Conservation (phyloP, 352 stramenopile species). For the Globisporangium acanthophoron region DNA sequence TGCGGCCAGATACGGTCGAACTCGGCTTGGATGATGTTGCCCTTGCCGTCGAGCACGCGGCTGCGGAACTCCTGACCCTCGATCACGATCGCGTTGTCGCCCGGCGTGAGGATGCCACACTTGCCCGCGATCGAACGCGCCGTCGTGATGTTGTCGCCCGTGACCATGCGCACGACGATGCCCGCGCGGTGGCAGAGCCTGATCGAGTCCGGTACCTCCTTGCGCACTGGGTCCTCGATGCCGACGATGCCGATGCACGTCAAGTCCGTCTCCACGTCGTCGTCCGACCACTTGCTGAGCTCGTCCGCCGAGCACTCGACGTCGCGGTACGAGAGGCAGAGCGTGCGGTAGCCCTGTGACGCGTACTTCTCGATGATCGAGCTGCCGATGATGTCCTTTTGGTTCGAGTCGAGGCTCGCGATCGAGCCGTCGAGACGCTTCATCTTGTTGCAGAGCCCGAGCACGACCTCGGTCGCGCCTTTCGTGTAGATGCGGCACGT, state of each 20-base stretch:
- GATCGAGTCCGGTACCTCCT: constrained; percentile 92
- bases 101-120: constrained; percentile 57
- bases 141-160: constrained; percentile 97
- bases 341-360: constrained; percentile 73
- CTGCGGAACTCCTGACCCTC: constrained; percentile 63
- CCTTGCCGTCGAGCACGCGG: constrained; percentile 57
- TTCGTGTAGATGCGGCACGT: constrained; percentile 76
- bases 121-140: constrained; percentile 70
- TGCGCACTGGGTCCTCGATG: constrained; percentile 92
- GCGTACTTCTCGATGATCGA: constrained; percentile 53
- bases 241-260: constrained; percentile 88
- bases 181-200: constrained; percentile 90
- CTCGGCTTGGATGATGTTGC: constrained; percentile 72
- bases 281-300: constrained; percentile 62
- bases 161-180: constrained; percentile 98
- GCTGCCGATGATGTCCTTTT: constrained; percentile 60
- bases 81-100: constrained; percentile 55
- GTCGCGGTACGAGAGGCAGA: constrained; percentile 85
- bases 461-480: constrained; percentile 65
- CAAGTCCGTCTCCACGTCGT: constrained; percentile 85
- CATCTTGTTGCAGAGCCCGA: constrained; percentile 66
- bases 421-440: constrained; percentile 60
- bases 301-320: constrained; percentile 54
- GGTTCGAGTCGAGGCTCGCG: constrained; percentile 32
- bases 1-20: constrained; percentile 92